Evolutionary conservation across 306 rosid genomes (phyloP).

Genomic region (Fagus sylvatica): DNA sequence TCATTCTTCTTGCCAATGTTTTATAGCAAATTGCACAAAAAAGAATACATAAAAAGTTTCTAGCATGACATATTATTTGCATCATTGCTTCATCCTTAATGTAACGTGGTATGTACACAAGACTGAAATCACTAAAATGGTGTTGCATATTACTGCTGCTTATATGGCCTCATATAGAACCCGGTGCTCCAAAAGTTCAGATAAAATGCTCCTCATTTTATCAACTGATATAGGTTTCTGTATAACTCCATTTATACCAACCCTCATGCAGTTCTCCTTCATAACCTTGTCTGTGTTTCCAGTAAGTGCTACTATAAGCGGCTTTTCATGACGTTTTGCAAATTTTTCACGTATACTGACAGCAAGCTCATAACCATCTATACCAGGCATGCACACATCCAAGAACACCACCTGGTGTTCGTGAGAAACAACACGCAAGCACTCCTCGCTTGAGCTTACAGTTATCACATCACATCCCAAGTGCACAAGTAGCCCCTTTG

Average conservation of each 20-base stretch:
- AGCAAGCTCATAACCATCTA: constrained; percentile 69
- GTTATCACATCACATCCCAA: constrained; percentile 82
- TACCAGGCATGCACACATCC: constrained; percentile 64
- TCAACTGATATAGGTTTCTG: constrained; percentile 87
- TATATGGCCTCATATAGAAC: constrained; percentile 64
- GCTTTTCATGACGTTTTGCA: constrained; percentile 61
- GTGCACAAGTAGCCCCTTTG: constrained; percentile 85
- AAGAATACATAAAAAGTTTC: constrained; percentile 5
- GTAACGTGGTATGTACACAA: constrained; percentile 37
- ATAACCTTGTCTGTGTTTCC: constrained; percentile 71
- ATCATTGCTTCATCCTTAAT: constrained; percentile 25
- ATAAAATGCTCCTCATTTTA: constrained; percentile 75
- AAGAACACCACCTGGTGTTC: constrained; percentile 78
- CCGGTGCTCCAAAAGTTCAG: constrained; percentile 71
- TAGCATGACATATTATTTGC: constrained; percentile 21
- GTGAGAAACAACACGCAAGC: constrained; percentile 55
- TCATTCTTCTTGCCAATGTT: neutral
- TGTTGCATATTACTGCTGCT: constrained; percentile 19
- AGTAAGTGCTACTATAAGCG: constrained; percentile 72
- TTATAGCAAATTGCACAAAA: neutral
- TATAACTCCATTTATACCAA: constrained; percentile 79
- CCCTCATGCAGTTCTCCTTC: constrained; percentile 79
- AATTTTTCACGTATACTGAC: constrained; percentile 64
- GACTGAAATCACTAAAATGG: constrained; percentile 2
- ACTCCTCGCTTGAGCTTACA: constrained; percentile 67